phyloP scores from a whole-genome alignment of 2,329 filamentous ascomycete genomes.

The Neobulgaria alba region DNA sequence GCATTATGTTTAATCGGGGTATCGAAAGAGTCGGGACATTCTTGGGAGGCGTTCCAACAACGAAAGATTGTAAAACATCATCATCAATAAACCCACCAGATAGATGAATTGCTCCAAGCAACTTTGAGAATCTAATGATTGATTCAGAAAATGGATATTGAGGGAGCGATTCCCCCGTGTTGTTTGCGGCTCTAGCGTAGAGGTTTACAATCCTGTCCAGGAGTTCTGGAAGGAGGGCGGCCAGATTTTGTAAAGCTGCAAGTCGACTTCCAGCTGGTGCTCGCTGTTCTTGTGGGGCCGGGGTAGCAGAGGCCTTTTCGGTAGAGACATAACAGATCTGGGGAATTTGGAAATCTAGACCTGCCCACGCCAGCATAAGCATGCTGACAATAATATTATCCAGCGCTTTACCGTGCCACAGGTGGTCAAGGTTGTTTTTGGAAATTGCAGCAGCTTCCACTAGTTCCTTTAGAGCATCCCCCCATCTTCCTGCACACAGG shows the following conservation, averaged over 20 bases:
- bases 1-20: slow-evolving; percentile 47
- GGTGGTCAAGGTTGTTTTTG: slow-evolving; percentile 73
- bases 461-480: slow-evolving; percentile 76
- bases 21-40: slow-evolving; percentile 37
- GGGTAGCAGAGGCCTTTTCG: slow-evolving; percentile 24
- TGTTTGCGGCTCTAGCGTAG: slow-evolving; percentile 58
- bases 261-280: slow-evolving; percentile 27
- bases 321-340: slow-evolving; percentile 36
- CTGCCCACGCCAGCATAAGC: slow-evolving; percentile 75
- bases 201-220: slow-evolving; percentile 65
- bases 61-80: slow-evolving; percentile 53
- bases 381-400: slow-evolving; percentile 80
- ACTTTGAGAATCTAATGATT: slow-evolving; percentile 63
- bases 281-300: slow-evolving; percentile 19
- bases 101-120: slow-evolving; percentile 59
- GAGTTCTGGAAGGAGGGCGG: slow-evolving; percentile 60
- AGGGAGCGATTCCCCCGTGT: slow-evolving; percentile 59
- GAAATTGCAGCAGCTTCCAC: slow-evolving; percentile 70
- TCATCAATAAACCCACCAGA: slow-evolving; percentile 54
- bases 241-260: slow-evolving; percentile 41
- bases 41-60: slow-evolving; percentile 51
- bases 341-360: slow-evolving; percentile 73
- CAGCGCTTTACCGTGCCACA: slow-evolving; percentile 96
- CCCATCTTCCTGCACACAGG: slow-evolving; percentile 83
- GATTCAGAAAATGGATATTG: slow-evolving; percentile 65